Conservation (phyloP, 2,329 filamentous ascomycete species). For the Xylaria sp. region DNA sequence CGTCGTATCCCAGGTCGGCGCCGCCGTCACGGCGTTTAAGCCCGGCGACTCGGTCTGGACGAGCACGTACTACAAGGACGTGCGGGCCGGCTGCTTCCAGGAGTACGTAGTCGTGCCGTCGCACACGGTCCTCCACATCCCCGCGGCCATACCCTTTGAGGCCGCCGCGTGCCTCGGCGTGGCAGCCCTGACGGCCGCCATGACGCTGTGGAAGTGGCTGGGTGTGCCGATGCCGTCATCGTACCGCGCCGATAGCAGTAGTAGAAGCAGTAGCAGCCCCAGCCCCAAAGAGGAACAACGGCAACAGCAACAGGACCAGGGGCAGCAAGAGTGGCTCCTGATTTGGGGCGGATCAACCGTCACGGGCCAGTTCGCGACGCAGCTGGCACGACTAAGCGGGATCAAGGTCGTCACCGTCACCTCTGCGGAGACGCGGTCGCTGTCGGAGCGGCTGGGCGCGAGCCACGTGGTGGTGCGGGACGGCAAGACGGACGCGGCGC, state of each 20-base stretch:
- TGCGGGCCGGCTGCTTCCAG: slow-evolving; percentile 47
- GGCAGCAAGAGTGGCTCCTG: slow-evolving; percentile 35
- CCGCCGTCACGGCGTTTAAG: slow-evolving; percentile 28
- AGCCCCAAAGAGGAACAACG: no score
- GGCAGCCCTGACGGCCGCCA: slow-evolving; percentile 44
- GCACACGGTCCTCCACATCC: slow-evolving; percentile 45
- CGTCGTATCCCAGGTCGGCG: slow-evolving; percentile 34
- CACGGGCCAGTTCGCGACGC: slow-evolving; percentile 45
- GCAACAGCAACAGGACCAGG: no score
- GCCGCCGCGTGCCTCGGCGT: slow-evolving; percentile 44
- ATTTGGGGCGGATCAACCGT: slow-evolving; percentile 47
- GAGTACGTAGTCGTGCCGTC: slow-evolving; percentile 44
- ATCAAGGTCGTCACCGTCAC: slow-evolving; percentile 42
- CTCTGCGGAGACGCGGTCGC: slow-evolving; percentile 35
- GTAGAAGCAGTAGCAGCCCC: no score
- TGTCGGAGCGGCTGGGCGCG: slow-evolving; percentile 39
- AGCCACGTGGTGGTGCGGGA: slow-evolving; percentile 38
- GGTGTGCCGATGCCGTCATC: slow-evolving; percentile 35
- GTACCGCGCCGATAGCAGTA: no score
- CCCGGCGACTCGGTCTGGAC: slow-evolving; percentile 39
- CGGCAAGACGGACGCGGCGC: slow-evolving; percentile 37
- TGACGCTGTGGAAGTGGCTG: slow-evolving; percentile 47
- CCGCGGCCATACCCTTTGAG: slow-evolving; percentile 37
- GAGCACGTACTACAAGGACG: slow-evolving; percentile 47
- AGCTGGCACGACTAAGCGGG: slow-evolving; percentile 40